phyloP scores from a whole-genome alignment of 352 stramenopile genomes.

The Pythium phragmiticola region DNA sequence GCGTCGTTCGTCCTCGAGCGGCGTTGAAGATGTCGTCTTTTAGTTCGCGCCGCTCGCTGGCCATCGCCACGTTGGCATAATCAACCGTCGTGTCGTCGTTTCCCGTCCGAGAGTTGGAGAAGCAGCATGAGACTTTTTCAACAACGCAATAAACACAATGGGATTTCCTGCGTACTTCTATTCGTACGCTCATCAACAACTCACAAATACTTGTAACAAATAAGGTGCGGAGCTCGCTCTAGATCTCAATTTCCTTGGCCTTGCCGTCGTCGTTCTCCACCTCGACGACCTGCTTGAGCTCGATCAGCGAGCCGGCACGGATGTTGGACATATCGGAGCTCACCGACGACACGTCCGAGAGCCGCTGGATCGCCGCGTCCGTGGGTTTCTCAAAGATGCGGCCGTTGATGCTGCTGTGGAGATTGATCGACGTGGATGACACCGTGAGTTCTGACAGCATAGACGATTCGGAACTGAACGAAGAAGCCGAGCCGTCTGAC shows the following conservation, averaged over 20 bases:
- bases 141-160: no score
- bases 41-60: no score
- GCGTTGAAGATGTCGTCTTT: no score
- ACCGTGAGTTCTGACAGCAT: neutral
- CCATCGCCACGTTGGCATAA: no score
- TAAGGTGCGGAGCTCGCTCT: neutral
- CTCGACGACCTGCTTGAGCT: slow-evolving; percentile 27
- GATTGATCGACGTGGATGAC: neutral
- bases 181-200: no score
- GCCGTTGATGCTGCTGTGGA: slow-evolving; percentile 20
- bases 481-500: slow-evolving; percentile 8
- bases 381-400: slow-evolving; percentile 18
- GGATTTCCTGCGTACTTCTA: no score
- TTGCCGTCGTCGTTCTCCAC: slow-evolving; percentile 15
- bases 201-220: slow-evolving; percentile 11
- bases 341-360: slow-evolving; percentile 21
- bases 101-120: no score
- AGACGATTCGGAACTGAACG: slow-evolving; percentile 9
- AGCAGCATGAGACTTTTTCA: no score
- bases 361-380: slow-evolving; percentile 14
- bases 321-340: slow-evolving; percentile 13
- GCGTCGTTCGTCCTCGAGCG: no score
- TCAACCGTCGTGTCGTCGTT: no score
- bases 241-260: slow-evolving; percentile 29
- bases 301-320: slow-evolving; percentile 23